phyloP scores from a whole-genome alignment of 176 grass and related monocot genomes.

The Aegilops umbellulata region DNA sequence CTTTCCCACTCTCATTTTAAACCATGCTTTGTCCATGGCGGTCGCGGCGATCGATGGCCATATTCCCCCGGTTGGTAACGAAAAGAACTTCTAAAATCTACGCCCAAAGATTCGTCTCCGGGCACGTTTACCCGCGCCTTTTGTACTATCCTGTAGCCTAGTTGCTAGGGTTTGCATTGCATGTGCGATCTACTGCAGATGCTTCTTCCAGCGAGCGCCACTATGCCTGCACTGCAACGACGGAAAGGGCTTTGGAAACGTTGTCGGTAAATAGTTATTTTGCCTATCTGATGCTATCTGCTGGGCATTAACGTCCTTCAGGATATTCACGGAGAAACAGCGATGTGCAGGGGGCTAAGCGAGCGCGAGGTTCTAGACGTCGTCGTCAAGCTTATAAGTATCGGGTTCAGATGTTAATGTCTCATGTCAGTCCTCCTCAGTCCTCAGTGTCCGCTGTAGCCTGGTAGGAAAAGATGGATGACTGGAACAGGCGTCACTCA shows the following conservation, averaged over 20 bases:
- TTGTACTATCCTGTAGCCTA: constrained; percentile 15
- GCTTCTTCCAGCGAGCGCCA: constrained; percentile 19
- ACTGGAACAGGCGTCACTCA: background rate
- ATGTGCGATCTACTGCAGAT: constrained; percentile 51
- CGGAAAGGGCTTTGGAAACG: background rate
- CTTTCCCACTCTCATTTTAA: constrained; percentile 36
- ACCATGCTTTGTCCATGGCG: constrained; percentile 37
- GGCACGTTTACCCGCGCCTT: constrained; percentile 47
- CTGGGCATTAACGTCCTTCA: constrained; percentile 15
- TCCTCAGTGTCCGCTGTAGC: constrained; percentile 28
- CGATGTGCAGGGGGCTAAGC: constrained; percentile 33
- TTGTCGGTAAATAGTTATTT: background rate
- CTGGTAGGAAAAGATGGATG: background rate
- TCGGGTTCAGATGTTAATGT: constrained; percentile 55
- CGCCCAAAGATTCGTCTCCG: constrained; percentile 39
- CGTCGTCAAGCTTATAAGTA: constrained; percentile 57
- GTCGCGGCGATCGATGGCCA: constrained; percentile 45
- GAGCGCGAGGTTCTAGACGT: constrained; percentile 46
- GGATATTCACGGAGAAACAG: constrained; percentile 46
- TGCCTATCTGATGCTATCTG: constrained; percentile 4
- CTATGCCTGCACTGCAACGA: constrained; percentile 1
- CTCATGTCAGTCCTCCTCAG: constrained; percentile 41
- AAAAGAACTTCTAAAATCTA: constrained; percentile 25
- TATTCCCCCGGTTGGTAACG: constrained; percentile 36
- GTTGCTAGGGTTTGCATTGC: constrained; percentile 19